These are phyloP conservation scores for Combretum micranthum DNA, from an alignment of 345 rosid genomes.

Conservation along the genomic window DNA sequence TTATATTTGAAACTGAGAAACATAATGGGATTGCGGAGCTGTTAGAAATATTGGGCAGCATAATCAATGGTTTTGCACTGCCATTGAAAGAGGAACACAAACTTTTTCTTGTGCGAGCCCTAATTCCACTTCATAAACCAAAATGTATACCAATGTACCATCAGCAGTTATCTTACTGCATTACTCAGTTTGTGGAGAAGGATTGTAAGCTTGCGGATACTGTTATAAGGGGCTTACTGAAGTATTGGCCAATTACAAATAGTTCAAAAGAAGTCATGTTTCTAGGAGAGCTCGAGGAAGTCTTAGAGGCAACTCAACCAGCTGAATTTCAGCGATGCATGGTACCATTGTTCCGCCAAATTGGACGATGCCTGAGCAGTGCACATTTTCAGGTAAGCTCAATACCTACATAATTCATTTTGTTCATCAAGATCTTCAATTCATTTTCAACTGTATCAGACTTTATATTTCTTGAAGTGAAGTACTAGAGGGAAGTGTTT, in stretches of 20 bases:
- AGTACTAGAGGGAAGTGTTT: no score
- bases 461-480: no score
- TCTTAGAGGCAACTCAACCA: constrained; percentile 79
- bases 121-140: constrained; percentile 83
- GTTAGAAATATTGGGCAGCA: constrained; percentile 80
- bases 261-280: constrained; percentile 91
- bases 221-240: constrained; percentile 65
- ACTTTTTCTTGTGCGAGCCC: constrained; percentile 77
- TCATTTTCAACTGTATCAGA: no score
- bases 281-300: constrained; percentile 81
- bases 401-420: neutral
- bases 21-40: constrained; percentile 81
- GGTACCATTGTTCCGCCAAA: constrained; percentile 67
- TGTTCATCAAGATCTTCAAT: no score
- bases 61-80: constrained; percentile 82
- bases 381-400: constrained; percentile 73
- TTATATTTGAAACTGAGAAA: constrained; percentile 77
- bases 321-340: constrained; percentile 85
- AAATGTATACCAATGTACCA: constrained; percentile 67
- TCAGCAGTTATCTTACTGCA: constrained; percentile 79
- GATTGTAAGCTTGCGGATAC: constrained; percentile 85
- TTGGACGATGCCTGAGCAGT: constrained; percentile 71
- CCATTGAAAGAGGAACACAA: constrained; percentile 88
- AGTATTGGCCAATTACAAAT: constrained; percentile 83
- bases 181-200: constrained; percentile 80